phyloP scores from a whole-genome alignment of 2,329 filamentous ascomycete species.

The Beauveria brongniartii region DNA sequence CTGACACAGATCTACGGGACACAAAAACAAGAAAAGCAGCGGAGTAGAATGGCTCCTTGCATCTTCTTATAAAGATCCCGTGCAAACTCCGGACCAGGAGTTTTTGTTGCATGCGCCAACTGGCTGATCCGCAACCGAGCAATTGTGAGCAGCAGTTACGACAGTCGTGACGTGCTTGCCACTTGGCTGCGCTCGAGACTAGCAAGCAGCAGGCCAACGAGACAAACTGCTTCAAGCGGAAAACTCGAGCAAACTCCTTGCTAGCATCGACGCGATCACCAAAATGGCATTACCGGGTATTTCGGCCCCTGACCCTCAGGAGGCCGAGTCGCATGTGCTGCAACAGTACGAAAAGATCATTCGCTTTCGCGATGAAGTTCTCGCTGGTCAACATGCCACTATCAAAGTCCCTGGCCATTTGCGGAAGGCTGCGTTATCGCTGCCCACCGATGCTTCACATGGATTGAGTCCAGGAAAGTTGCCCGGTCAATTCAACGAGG shows the following conservation, averaged over 20 bases:
- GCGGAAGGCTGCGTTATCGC: neutral
- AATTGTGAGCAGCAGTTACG: neutral
- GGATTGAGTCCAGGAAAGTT: neutral
- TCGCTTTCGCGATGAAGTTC: conserved; percentile 69
- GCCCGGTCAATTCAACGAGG: conserved; percentile 23
- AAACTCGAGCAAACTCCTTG: neutral
- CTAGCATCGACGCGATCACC: conserved; percentile 5
- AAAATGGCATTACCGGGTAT: conserved; percentile 19
- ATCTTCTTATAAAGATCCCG: neutral
- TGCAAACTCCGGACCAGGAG: neutral
- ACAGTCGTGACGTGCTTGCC: neutral
- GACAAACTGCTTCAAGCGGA: neutral
- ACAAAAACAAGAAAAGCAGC: neutral
- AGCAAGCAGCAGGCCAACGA: neutral
- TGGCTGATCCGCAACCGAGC: neutral
- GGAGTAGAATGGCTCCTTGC: neutral
- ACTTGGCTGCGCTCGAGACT: neutral
- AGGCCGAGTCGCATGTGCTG: conserved; percentile 48
- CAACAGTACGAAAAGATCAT: conserved; percentile 73
- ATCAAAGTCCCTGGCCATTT: conserved; percentile 42
- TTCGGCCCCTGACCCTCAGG: conserved; percentile 23
- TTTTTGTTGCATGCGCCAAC: neutral
- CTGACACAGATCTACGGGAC: neutral
- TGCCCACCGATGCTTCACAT: neutral
- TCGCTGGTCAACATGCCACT: conserved; percentile 65